Base-by-base conservation (phyloP, 176 grass and related monocot genomes). In the Musa schizocarpa region DNA sequence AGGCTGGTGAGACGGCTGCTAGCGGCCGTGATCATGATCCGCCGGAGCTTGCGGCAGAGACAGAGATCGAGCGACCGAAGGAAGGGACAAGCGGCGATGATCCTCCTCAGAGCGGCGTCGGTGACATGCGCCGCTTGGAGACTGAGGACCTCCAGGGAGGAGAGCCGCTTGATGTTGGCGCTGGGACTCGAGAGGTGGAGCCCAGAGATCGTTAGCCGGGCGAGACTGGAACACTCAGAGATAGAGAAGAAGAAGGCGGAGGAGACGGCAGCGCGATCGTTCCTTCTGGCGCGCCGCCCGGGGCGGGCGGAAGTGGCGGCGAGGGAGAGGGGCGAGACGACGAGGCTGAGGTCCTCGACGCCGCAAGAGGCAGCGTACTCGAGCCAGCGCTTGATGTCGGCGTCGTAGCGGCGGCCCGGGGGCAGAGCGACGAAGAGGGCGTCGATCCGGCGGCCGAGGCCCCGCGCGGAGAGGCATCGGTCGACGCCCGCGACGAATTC, bases 11-110 rank as follows among this genome's bases (percentile, higher is more conserved):
- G 82, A 14, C 83, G 86, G 69, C 63, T 66, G 2, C 87, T 79
- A 0, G 68, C 76, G 26, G 69, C 26, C 2, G 78, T 82, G 67
- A 92, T 88, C 65, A 84, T 76, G 67, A 96, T 67, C 8, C 83
- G 85, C n/a, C 87, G 85, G 49, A 96, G 87, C 13, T 86, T 83
- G 0, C 82, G 76, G 74, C 93, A 96, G 70, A 82, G 82, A 0
- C 85, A 81, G 21, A 96, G 77, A 1, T 92, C 90, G 34, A 96
- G 85, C 13, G 83, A 85, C 13, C 89, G 85, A 70, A 96, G 89
- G 61, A 73, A 13, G 0, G 87, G 90, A 67, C 87, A 96, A 1
- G 87, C 82, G 49, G 79, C 78, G 27, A 92, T 74, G 6, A 90
- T 77, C 62, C 86, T 77, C 9, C 81, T 85, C 58, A 92, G 81